Evolutionary conservation across 371 early-diverging fungal genomes (phyloP), one percentile per base, ranked within the genome.

Genomic region (Actinomortierella ambigua): DNA sequence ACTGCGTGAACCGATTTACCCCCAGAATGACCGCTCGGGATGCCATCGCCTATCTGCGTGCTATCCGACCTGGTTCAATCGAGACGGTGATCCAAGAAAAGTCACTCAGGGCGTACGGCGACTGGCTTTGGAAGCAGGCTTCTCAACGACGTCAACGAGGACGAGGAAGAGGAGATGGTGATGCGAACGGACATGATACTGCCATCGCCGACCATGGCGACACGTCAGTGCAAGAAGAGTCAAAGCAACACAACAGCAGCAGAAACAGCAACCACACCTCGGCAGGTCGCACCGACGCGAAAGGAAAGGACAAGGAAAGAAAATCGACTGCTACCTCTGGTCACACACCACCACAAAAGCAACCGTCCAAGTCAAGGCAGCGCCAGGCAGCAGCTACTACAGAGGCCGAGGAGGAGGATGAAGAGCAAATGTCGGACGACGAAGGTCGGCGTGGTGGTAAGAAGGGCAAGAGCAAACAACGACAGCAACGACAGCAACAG

Each of bases 81-180:
- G 82, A 84, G 68, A 79, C 76, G n/a, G 54, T 53, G n/a, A 69
- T 63, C 50, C 85, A 84, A 49, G 85, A 84, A 56, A 60, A 68
- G 53, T 76, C 82, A 2, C 29, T 66, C 41, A 65, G 63, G 20
- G 66, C 67, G 3, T 71, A 71, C 28, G 77, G 77, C 2, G 69
- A 71, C 23, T 65, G 65, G 65, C 57, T 75, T 8, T 83, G 76
- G 69, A 65, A 49, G 24, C 75, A 73, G 42, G 46, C 59, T 8
- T 63, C 67, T 52, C 60, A 55, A 41, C 55, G 27, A 62, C 13
- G 39, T 61, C 42, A 34, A 15, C 43, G 39, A 28, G 54, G 15
- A 40, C 3, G 26, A 2, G n/a, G 13, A 55, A 46, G 27, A 28
- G n/a, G 22, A 24, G 9, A 51, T 7, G 29, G 26, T 27, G 17